Conservation (phyloP, 257 asterid species). For the Penstemon newberryi region DNA sequence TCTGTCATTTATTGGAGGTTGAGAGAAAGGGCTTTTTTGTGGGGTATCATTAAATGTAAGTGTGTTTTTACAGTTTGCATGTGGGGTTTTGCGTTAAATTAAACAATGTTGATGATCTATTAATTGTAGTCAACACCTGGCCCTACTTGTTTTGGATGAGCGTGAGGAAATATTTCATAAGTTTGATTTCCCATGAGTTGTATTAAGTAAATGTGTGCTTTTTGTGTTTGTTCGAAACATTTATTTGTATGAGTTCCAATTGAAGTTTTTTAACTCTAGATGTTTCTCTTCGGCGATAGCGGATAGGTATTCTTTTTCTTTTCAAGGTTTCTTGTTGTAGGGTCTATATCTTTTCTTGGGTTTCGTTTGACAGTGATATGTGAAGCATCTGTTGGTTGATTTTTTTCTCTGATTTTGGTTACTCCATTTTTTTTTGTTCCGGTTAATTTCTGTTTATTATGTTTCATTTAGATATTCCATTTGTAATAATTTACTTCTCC, state of each 20-base stretch:
- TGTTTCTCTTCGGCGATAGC: not conserved
- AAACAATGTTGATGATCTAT: constrained; percentile 3
- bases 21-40: not conserved
- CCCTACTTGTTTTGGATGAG: not conserved
- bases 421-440: not conserved
- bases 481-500: not conserved
- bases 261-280: not conserved
- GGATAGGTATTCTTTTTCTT: not conserved
- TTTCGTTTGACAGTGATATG: not conserved
- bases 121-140: constrained; percentile 18
- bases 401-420: not conserved
- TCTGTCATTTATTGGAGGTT: no score
- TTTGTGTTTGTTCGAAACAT: constrained; percentile 2
- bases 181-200: not conserved
- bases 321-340: constrained; percentile 1
- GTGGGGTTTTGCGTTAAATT: constrained; percentile 3
- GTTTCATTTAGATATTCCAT: constrained; percentile 8
- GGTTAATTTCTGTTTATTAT: not conserved
- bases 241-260: not conserved
- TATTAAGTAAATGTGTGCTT: not conserved
- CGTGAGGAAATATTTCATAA: constrained; percentile 2
- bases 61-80: constrained; percentile 27
- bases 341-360: not conserved
- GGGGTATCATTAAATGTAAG: constrained; percentile 10
- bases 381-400: constrained; percentile 3